A percentile compares a stretch with the other conserved stretches of the same genome.
Evolutionary conservation across 768 basidiomycete genomes (phyloP).

Genomic region (Terana coerulea): DNA sequence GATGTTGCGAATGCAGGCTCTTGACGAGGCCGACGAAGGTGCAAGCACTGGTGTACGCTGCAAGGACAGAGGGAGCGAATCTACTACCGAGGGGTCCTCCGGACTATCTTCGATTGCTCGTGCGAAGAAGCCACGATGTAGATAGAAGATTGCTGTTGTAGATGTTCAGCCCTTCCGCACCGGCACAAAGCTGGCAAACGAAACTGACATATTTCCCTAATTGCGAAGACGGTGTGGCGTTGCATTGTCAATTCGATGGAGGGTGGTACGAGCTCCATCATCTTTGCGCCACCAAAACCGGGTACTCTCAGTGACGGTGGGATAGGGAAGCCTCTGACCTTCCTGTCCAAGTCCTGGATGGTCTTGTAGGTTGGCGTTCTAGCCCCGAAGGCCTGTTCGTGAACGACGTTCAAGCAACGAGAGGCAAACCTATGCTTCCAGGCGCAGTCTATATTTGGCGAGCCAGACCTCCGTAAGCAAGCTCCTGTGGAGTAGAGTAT

Average conservation of each 20-base stretch:
- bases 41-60: constrained; percentile 67
- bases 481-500: too few relatives aligned
- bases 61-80: constrained; percentile 63
- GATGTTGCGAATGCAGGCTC: constrained; percentile 62
- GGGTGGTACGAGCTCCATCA: constrained; percentile 29
- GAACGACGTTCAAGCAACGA: constrained; percentile 58
- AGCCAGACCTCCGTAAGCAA: neutral
- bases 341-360: constrained; percentile 63
- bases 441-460: constrained; percentile 42
- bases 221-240: constrained; percentile 60
- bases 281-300: constrained; percentile 46
- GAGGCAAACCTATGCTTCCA: constrained; percentile 70
- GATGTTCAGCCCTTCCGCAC: too few relatives aligned
- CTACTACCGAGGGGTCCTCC: constrained; percentile 66
- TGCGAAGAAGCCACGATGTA: constrained; percentile 74
- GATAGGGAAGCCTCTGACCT: constrained; percentile 58
- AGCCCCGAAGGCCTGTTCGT: constrained; percentile 67
- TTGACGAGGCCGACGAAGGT: constrained; percentile 63
- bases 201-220: constrained; percentile 60
- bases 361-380: constrained; percentile 56
- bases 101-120: constrained; percentile 62
- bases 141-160: constrained; percentile 57
- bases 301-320: constrained; percentile 63
- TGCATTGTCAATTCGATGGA: constrained; percentile 62
- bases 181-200: too few relatives aligned